Base-by-base conservation (phyloP, 495 filamentous ascomycete genomes). In the Sabuloglossum arenarium region DNA sequence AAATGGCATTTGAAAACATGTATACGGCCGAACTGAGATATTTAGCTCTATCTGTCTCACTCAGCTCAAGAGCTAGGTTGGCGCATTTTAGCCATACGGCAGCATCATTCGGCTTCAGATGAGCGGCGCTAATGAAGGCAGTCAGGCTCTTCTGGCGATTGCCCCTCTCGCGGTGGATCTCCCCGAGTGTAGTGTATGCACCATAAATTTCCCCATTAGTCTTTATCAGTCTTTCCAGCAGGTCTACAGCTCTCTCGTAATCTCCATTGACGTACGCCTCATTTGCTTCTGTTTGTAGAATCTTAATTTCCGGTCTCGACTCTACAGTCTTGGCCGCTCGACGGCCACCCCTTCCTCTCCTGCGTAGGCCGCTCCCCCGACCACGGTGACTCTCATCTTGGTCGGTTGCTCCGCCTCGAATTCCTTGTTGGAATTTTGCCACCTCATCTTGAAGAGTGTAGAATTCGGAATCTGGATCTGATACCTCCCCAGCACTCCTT, bases 181-280 rank as follows among this genome's bases (percentile, higher is more conserved):
- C 78, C 0, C 85, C 82, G 11, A 91, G 65, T 29, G 90, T 66
- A 21, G 76, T 79, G 75, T 90, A 88, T 28, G 88, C 83, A 23
- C 77, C 73, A 59, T 84, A 83, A 56, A 88, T 85, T 64, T 94
- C 88, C 14, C 85, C 84, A 63, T 94, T 94, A 61, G 81, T 74
- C 56, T 84, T 77, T 54, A 94, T 80, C 11, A 88, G 84, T 62
- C 80, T 77, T 50, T 73, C 70, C 11, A 83, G 76, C 46, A 77
- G 70, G 1, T 78, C 69, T 30, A 78, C 71, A 11, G 86, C 83
- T 34, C 73, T 69, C 28, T 80, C 78, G 63, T 81, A 80, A 46
- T 84, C 72, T 11, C 74, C 72, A 54, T 77, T 72, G 59, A 86
- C 77, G 64, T 82, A 90, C 1, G 81, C 78, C 28, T 79, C 74